A percentile compares a stretch with the other conserved stretches of the same genome.
Evolutionary conservation across 164 flowering plant genomes (phyloP).

Genomic region (Tetracentron sinense): DNA sequence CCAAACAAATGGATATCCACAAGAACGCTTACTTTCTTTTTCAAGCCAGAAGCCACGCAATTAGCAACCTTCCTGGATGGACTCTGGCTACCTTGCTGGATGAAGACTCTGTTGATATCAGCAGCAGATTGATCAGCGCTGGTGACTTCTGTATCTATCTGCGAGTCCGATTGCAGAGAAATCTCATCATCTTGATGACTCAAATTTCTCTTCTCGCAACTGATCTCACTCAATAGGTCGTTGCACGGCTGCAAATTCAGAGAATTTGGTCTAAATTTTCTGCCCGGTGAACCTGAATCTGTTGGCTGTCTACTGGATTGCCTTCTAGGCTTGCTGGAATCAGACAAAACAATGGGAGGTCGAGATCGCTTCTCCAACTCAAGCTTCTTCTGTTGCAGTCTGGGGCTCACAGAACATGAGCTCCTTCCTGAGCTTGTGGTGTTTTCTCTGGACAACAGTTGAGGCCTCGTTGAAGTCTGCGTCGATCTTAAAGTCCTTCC

Average conservation of each 20-base stretch:
- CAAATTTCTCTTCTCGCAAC: constrained; percentile 42
- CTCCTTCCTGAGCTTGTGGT: constrained; percentile 30
- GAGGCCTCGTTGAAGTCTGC: constrained; percentile 36
- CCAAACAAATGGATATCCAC: not conserved
- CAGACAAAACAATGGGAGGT: constrained; percentile 54
- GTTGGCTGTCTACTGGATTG: constrained; percentile 32
- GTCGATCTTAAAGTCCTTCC: constrained; percentile 25
- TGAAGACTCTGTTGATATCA: constrained; percentile 17
- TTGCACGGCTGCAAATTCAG: constrained; percentile 32
- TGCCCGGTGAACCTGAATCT: constrained; percentile 67
- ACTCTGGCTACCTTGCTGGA: constrained; percentile 13
- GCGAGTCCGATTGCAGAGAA: constrained; percentile 43
- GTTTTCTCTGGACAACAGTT: constrained; percentile 42
- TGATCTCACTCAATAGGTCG: constrained; percentile 53
- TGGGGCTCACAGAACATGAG: constrained; percentile 66
- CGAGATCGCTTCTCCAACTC: constrained; percentile 64
- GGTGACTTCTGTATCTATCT: constrained; percentile 38
- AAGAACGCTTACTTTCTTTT: constrained; percentile 26
- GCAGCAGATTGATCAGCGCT: constrained; percentile 30
- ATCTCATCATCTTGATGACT: constrained; percentile 49
- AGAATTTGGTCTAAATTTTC: constrained; percentile 42
- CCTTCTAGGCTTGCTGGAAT: constrained; percentile 51
- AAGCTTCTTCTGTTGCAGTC: constrained; percentile 62
- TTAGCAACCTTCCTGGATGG: constrained; percentile 15
- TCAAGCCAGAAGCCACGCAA: constrained; percentile 11